These are phyloP conservation scores for Monilinia fructicola DNA, from an alignment of 2,329 filamentous ascomycete genomes.

Conservation along the genomic window DNA sequence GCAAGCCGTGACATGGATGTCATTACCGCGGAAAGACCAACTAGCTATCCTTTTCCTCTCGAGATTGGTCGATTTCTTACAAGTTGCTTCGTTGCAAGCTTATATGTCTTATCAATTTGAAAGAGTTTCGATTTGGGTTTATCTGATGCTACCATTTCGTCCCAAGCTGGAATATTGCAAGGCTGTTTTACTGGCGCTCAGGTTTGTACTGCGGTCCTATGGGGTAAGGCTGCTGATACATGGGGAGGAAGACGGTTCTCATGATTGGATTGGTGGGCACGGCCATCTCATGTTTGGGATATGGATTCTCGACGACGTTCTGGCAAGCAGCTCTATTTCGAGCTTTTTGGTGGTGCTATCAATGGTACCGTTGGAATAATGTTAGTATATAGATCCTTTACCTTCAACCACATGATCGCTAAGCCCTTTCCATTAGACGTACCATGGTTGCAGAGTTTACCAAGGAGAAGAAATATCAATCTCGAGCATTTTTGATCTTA, in stretches of 20 bases:
- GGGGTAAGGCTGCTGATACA: constrained; percentile 68
- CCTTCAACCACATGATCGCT: neutral
- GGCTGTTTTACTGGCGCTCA: constrained; percentile 81
- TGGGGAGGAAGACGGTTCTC: constrained; percentile 74
- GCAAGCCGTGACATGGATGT: constrained; percentile 61
- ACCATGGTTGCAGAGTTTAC: constrained; percentile 72
- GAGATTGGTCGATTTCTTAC: constrained; percentile 77
- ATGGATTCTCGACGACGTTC: constrained; percentile 65
- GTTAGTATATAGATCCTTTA: constrained; percentile 49
- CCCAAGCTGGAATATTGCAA: constrained; percentile 74
- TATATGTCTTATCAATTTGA: constrained; percentile 92
- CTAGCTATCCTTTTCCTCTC: constrained; percentile 75
- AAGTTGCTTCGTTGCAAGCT: constrained; percentile 64
- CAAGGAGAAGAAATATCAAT: constrained; percentile 61
- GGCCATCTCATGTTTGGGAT: constrained; percentile 58
- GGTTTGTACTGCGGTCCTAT: constrained; percentile 78
- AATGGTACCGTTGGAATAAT: constrained; percentile 73
- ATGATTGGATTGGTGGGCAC: constrained; percentile 73
- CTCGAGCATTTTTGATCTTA: constrained; percentile 45
- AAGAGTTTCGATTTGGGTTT: constrained; percentile 64
- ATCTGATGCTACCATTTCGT: constrained; percentile 65
- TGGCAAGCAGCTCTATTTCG: constrained; percentile 74
- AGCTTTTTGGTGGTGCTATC: constrained; percentile 70
- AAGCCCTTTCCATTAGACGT: constrained; percentile 47
- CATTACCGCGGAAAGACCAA: constrained; percentile 74